Evolutionary conservation across 768 basidiomycete genomes (phyloP), one percentile per base, ranked within the genome.

Genomic region (Collybiopsis luxurians): DNA sequence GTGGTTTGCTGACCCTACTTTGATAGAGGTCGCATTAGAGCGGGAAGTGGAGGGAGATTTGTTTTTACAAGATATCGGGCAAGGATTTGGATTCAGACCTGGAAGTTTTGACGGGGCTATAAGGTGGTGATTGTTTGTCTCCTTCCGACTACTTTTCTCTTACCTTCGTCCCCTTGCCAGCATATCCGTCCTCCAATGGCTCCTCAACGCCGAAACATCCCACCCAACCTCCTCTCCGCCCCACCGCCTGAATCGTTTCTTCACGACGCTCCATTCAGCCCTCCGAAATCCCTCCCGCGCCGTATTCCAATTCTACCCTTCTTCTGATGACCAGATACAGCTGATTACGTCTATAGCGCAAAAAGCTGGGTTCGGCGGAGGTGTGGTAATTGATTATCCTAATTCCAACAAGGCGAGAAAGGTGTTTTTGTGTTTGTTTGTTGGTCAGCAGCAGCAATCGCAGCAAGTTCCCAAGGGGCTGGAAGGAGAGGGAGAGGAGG

Each of bases 131-230:
- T 53, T 46, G 39, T 38, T 36, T 31, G 15, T 63, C 26, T 49
- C 31, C 23, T 48, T 52, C 4, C 13, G 21, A 3, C 11, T 40
- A 31, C 49, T 36, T 28, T 36, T 47, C 39, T 42, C 36, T 19
- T 44, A 43, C 27, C 23, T 39, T n/a, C 17, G 31, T 45, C 56
- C 31, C 13, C 31, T 34, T 42, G 43, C 2, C 66, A 98, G 96
- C 67, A 90, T 99, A 65, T 99, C 97, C 24, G 96, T 98, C n/a
- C 77, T 99, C 4, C 97, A 99, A 74, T 99, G 97, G 97, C 79
- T 99, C 2, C 80, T 98, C 57, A 99, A 98, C 70, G 95, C 96
- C 24, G 97, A 98, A 70, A 90, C 94, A 27, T 87, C 93, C 4
- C 88, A 87, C 67, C 90, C 83, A 56, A 93, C 87, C 46, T 95